phyloP scores from a whole-genome alignment of 768 basidiomycete species.

The Rhizopogon vulgaris region DNA sequence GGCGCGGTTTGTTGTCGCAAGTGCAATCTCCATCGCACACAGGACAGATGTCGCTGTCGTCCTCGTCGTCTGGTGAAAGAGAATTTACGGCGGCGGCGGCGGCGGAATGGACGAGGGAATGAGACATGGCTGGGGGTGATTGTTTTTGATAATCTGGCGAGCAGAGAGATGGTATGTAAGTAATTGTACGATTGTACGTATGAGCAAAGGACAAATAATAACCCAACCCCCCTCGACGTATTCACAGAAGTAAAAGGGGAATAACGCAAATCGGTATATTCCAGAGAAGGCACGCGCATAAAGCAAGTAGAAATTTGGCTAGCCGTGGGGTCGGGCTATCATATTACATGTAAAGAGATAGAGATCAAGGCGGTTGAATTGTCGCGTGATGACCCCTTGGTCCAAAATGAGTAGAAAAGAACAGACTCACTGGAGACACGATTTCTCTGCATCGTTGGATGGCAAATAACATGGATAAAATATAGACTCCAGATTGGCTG shows the following conservation, averaged over 20 bases:
- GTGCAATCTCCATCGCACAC: slow-evolving; percentile 90
- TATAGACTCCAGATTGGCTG: slow-evolving; percentile 31
- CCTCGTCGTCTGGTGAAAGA: slow-evolving; percentile 49
- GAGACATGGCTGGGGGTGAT: slow-evolving; percentile 58
- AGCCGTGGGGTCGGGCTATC: slow-evolving; percentile 16
- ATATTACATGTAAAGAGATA: slow-evolving; percentile 29
- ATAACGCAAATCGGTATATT: slow-evolving; percentile 12
- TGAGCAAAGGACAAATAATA: slow-evolving; percentile 20
- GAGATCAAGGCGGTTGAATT: slow-evolving; percentile 28
- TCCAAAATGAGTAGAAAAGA: slow-evolving; percentile 18
- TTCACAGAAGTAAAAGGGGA: slow-evolving; percentile 15
- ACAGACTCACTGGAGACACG: slow-evolving; percentile 25
- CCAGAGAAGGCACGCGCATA: slow-evolving; percentile 9
- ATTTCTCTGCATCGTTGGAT: slow-evolving; percentile 31
- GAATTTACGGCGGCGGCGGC: slow-evolving; percentile 38
- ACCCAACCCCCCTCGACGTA: slow-evolving; percentile 9
- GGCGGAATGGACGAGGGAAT: slow-evolving; percentile 65
- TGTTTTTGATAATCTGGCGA: slow-evolving; percentile 37
- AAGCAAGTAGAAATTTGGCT: slow-evolving; percentile 8
- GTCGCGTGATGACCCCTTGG: slow-evolving; percentile 30
- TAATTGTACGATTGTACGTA: slow-evolving; percentile 12
- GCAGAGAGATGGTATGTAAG: slow-evolving; percentile 7
- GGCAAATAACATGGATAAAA: slow-evolving; percentile 30
- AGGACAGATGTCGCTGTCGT: slow-evolving; percentile 83
- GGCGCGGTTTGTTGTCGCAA: slow-evolving; percentile 46